phyloP scores from a whole-genome alignment of 768 basidiomycete genomes.

The Lepiota venenata region DNA sequence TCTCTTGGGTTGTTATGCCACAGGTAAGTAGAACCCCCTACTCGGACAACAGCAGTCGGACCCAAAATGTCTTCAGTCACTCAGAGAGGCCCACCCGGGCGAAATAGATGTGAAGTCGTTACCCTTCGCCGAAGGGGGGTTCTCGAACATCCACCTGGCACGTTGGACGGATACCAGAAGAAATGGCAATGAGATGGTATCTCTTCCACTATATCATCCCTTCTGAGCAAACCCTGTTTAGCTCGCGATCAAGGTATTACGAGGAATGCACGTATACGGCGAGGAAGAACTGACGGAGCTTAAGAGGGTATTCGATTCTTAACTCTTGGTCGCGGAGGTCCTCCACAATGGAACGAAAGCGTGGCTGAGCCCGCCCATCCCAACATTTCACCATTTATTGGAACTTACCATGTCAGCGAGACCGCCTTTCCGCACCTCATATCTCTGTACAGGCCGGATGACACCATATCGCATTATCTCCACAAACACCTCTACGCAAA shows the following conservation, averaged over 20 bases:
- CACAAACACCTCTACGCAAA: neutral
- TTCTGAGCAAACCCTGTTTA: neutral
- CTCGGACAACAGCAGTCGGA: neutral
- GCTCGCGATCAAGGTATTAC: constrained; percentile 5
- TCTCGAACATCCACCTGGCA: constrained; percentile 1
- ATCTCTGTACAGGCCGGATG: neutral
- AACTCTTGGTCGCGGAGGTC: neutral
- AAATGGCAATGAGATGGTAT: neutral
- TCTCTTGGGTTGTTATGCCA: too few relatives aligned
- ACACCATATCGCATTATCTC: neutral
- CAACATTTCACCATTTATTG: constrained; percentile 2
- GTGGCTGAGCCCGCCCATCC: constrained; percentile 1
- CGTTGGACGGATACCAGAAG: neutral
- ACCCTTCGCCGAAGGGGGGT: neutral
- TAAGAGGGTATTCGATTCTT: neutral
- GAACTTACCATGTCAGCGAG: neutral
- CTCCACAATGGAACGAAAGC: neutral
- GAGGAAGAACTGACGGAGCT: neutral
- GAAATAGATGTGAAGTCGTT: neutral
- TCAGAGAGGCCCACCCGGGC: neutral
- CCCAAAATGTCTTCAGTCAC: neutral
- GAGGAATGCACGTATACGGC: neutral
- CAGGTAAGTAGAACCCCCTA: too few relatives aligned
- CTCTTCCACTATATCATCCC: too few relatives aligned
- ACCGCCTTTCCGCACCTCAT: constrained; percentile 1